These are phyloP conservation scores for Chytridium lagenaria DNA, from an alignment of 371 early-diverging fungal genomes.

Conservation along the genomic window DNA sequence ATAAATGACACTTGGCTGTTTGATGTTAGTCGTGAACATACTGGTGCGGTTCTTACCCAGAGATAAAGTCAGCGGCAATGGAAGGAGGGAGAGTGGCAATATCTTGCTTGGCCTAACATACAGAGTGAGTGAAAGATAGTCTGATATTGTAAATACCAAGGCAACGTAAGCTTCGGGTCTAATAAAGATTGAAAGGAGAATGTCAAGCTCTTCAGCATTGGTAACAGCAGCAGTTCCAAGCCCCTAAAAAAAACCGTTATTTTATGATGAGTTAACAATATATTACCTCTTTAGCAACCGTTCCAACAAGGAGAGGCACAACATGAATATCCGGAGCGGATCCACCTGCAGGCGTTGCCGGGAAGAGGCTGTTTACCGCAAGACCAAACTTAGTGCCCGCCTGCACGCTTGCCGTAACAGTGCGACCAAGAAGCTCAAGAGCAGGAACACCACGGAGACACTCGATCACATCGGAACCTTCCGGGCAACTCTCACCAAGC, in stretches of 20 bases:
- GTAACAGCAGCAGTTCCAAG: background rate
- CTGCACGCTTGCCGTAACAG: background rate
- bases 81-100: background rate
- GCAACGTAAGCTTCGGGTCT: background rate
- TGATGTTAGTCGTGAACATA: too few relatives aligned
- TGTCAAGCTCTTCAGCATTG: background rate
- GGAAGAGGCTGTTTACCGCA: background rate
- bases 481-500: background rate
- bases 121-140: too few relatives aligned
- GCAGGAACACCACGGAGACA: background rate
- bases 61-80: background rate
- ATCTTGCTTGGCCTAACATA: slow-evolving; percentile 2
- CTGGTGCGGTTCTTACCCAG: background rate
- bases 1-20: slow-evolving; percentile 3
- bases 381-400: background rate
- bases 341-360: too few relatives aligned
- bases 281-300: background rate
- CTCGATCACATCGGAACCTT: background rate
- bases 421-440: background rate
- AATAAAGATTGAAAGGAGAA: background rate
- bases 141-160: background rate
- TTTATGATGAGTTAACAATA: background rate
- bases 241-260: slow-evolving; percentile 1
- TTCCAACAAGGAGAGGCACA: slow-evolving; percentile 5
- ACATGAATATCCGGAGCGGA: background rate